A percentile compares a stretch with the other conserved stretches of the same genome.
phyloP scores from a whole-genome alignment of 441 rosid species.

The Eutrema salsugineum region DNA sequence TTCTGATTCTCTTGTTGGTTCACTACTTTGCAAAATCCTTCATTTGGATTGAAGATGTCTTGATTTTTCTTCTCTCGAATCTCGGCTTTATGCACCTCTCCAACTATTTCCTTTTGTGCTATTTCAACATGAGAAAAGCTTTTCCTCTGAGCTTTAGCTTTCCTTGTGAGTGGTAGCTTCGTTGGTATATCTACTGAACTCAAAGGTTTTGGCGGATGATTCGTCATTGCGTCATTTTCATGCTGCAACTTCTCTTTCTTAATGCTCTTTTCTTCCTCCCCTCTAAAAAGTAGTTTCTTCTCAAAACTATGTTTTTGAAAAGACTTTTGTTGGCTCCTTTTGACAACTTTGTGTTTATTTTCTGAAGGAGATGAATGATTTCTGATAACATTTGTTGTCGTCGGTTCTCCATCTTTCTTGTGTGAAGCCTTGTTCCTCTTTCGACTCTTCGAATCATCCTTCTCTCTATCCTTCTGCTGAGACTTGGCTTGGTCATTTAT shows the following conservation, averaged over 20 bases:
- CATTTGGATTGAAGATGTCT: constrained; percentile 36
- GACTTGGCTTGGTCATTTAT: constrained; percentile 32
- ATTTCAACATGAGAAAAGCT: constrained; percentile 28
- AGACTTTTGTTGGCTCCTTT: constrained; percentile 31
- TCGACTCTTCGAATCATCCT: constrained; percentile 29
- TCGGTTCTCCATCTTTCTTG: constrained; percentile 40
- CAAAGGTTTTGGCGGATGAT: constrained; percentile 28
- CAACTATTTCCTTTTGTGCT: constrained; percentile 22
- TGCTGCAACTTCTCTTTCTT: constrained; percentile 40
- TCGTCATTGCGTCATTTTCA: constrained; percentile 25
- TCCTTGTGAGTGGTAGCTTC: constrained; percentile 30
- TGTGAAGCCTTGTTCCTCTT: constrained; percentile 34
- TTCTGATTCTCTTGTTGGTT: constrained; percentile 34
- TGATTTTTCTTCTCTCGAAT: constrained; percentile 39
- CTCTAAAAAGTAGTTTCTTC: neutral
- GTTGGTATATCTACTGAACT: constrained; percentile 29
- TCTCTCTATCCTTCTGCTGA: constrained; percentile 23
- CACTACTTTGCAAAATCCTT: constrained; percentile 29
- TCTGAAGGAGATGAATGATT: constrained; percentile 33
- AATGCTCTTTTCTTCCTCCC: constrained; percentile 14
- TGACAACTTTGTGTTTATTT: constrained; percentile 31
- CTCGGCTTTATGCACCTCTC: constrained; percentile 33
- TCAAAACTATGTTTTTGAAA: constrained; percentile 32
- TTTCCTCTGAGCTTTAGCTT: constrained; percentile 36
- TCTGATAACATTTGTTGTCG: constrained; percentile 16